Evolutionary conservation across 176 grass and related monocot species (phyloP), one percentile per base, ranked within the genome.

Genomic region (Cocos nucifera): DNA sequence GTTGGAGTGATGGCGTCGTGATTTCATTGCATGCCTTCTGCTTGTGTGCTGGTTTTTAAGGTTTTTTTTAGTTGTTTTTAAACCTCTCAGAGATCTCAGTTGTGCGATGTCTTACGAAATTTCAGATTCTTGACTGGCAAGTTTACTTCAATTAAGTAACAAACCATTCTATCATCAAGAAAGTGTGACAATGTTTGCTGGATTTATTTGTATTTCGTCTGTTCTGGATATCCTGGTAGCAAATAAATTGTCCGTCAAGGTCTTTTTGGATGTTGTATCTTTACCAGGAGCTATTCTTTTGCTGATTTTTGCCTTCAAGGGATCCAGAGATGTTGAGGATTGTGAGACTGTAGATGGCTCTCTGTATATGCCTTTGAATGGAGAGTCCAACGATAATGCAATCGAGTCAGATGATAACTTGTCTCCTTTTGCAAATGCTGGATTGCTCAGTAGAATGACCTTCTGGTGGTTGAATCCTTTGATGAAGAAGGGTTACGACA

Each of bases 381-480:
- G 21, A 17, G 75, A 71, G 56, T n/a, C 19, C 7, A 61, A 50
- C 74, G 27, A 16, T 20, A 65, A 22, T 17, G 56, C 4, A 21
- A 54, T 64, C 61, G 78, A 85, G 62, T 59, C 72, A 39, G 58
- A 80, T 51, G 52, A 16, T 44, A 24, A 56, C 55, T 73, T 76
- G 4, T 76, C 87, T 56, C 62, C 69, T 23, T 84, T 91, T 62
- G 81, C 83, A 22, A 73, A 64, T 70, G 87, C 87, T 66, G 78
- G 81, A 0, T 73, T 80, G 62, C 75, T 91, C 54, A 91, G 81
- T 54, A 49, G 63, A 39, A 85, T 97, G 83, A 73, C 87, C 17
- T 97, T 97, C 66, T 91, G 87, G 87, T 97, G 92, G 87, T 27
- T 97, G 56, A 97, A 91, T 32, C 69, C 73, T 24, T 73, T 97